phyloP scores from a whole-genome alignment of 371 early-diverging fungal species.

The Mycotypha africana region DNA sequence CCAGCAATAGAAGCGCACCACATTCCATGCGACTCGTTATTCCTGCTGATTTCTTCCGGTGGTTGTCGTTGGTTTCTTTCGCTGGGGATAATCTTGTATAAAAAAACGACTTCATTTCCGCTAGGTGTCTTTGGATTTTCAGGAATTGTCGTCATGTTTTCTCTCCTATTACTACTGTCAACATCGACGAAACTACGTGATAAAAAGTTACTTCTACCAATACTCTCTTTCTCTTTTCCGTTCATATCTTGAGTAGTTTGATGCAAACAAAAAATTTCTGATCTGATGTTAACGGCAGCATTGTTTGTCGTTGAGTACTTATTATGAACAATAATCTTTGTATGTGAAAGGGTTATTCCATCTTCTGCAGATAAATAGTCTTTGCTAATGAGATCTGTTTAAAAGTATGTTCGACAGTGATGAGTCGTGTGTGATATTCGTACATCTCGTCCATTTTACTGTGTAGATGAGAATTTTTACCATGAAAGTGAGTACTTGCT shows the following conservation, averaged over 20 bases:
- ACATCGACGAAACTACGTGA: too few relatives aligned
- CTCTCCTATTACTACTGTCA: background rate
- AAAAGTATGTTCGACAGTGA: too few relatives aligned
- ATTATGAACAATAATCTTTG: conserved; percentile 17
- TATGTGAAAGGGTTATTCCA: conserved; percentile 19
- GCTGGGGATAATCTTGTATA: conserved; percentile 44
- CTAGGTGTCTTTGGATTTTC: background rate
- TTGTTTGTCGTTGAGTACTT: background rate
- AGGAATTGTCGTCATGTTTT: background rate
- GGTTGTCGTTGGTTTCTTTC: background rate
- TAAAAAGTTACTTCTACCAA: too few relatives aligned
- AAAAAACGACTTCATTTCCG: conserved; percentile 40
- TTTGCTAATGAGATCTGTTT: conserved; percentile 1
- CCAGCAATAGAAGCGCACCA: conserved; percentile 60
- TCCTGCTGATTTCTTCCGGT: too few relatives aligned
- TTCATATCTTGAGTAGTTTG: too few relatives aligned
- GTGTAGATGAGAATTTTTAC: conserved; percentile 13
- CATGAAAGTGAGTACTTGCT: conserved; percentile 66
- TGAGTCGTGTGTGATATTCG: too few relatives aligned
- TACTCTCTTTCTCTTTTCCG: too few relatives aligned
- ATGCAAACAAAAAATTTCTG: too few relatives aligned
- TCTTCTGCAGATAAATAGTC: conserved; percentile 3
- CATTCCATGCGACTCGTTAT: conserved; percentile 44
- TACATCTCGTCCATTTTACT: too few relatives aligned
- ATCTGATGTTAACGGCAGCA: too few relatives aligned